Base-by-base conservation (phyloP, 2,329 filamentous ascomycete genomes). In the Verticillium tricorpus region DNA sequence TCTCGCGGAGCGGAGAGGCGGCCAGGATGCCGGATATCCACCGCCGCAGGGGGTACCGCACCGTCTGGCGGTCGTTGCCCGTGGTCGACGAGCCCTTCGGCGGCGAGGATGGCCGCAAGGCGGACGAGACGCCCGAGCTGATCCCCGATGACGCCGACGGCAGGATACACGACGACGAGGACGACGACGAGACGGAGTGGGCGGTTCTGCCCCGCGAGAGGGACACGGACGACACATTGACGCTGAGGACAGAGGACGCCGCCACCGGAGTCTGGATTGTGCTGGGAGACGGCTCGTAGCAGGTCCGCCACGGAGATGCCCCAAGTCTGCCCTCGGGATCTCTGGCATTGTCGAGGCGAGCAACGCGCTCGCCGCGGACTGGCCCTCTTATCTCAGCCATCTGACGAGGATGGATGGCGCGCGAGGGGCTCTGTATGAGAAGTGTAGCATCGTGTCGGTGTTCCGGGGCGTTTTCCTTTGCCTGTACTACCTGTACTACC, bases 261-360 rank as follows among this genome's bases (percentile, higher is more conserved):
- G 62, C 68, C 59, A 68, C 71, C 28, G 76, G 74, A 52, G 68
- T 73, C 64, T 80, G 78, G 78, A 72, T 79, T 39, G 71, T 80
- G 70, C 70, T 80, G 67, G 75, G 74, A 69, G 77, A 79, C 73
- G 78, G 74, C 77, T 78, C 73, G 76, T 76, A 80, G 71, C 76
- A 80, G 70, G 75, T 78, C 76, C 76, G 73, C 71, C 67, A 58
- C 63, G 60, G 63, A 65, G 65, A 69, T 69, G 69, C 69, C 72
- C 69, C 68, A 66, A 28, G n/a, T 22, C 22, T 17, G 67, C 66
- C 63, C 60, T 59, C 67, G 67, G 71, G 69, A 68, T 70, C 69
- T 70, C 63, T 67, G 68, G 55, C 56, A 63, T 62, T 64, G 57
- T 31, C 59, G 57, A 65, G 57, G 67, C 69, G 69, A 67, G 70